These are phyloP conservation scores for Fusarium mundagurra DNA, from an alignment of 2,329 filamentous ascomycete species.

Conservation along the genomic window DNA sequence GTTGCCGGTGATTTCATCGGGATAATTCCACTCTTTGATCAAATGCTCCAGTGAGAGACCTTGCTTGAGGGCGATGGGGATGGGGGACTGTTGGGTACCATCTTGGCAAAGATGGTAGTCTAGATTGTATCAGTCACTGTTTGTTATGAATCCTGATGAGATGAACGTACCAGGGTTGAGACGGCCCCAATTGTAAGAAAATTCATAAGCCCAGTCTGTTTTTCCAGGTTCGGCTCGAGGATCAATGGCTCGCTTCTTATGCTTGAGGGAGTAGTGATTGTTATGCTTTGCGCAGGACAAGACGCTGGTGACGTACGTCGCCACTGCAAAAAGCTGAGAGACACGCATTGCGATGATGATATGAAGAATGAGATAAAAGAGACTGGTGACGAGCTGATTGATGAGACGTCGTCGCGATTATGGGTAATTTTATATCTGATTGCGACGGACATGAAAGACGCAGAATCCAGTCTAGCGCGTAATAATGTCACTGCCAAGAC, in stretches of 20 bases:
- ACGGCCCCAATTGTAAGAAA: slow-evolving; percentile 32
- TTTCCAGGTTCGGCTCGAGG: slow-evolving; percentile 4
- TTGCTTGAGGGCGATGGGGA: slow-evolving; percentile 31
- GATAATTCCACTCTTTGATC: slow-evolving; percentile 15
- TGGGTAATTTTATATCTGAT: neutral
- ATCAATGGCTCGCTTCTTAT: slow-evolving; percentile 21
- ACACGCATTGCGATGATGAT: neutral
- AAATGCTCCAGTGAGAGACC: slow-evolving; percentile 26
- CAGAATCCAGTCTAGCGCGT: neutral
- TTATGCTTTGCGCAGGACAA: slow-evolving; percentile 20
- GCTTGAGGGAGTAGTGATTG: slow-evolving; percentile 20
- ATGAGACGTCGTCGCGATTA: too few species aligned
- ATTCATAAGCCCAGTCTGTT: slow-evolving; percentile 32
- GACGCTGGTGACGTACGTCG: neutral
- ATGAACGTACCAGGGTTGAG: slow-evolving; percentile 9
- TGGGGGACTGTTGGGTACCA: slow-evolving; percentile 31
- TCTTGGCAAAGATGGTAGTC: slow-evolving; percentile 33
- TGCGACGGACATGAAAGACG: neutral
- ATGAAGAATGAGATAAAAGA: accelerated
- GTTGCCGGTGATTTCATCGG: slow-evolving; percentile 4
- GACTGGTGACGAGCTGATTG: neutral
- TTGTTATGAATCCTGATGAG: accelerated
- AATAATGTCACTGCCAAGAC: slow-evolving; percentile 27
- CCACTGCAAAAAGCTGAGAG: neutral
- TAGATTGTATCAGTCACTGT: neutral